Conservation (phyloP, 352 stramenopile species). For the Phytophthora sansomeana region DNA sequence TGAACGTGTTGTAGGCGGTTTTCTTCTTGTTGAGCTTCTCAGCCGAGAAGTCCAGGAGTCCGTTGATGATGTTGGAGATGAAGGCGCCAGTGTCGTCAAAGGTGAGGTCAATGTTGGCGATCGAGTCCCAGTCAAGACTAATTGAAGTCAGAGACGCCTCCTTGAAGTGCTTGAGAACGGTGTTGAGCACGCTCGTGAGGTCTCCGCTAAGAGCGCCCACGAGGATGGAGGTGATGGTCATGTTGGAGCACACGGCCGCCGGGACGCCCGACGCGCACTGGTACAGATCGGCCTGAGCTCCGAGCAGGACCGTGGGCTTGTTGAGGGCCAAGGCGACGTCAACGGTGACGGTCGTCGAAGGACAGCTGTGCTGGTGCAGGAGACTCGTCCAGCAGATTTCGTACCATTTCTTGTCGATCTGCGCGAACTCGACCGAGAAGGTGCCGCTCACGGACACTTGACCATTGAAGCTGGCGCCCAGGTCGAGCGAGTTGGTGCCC, state of each 20-base stretch:
- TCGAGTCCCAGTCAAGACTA: slow-evolving; percentile 48
- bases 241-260: slow-evolving; percentile 50
- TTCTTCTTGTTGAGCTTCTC: slow-evolving; percentile 73
- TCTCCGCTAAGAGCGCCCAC: slow-evolving; percentile 41
- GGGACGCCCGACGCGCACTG: slow-evolving; percentile 38
- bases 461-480: slow-evolving; percentile 51
- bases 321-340: slow-evolving; percentile 46
- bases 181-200: slow-evolving; percentile 44
- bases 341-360: slow-evolving; percentile 39
- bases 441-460: slow-evolving; percentile 44
- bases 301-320: slow-evolving; percentile 38
- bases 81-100: slow-evolving; percentile 50
- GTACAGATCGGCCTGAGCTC: slow-evolving; percentile 44
- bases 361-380: slow-evolving; percentile 49
- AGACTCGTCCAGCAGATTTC: slow-evolving; percentile 63
- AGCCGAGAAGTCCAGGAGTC: slow-evolving; percentile 56
- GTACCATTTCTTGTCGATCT: slow-evolving; percentile 70
- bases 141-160: slow-evolving; percentile 45
- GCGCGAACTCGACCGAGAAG: slow-evolving; percentile 54
- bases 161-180: slow-evolving; percentile 42
- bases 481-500: slow-evolving; percentile 38
- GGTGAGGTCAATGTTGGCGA: slow-evolving; percentile 58
- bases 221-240: slow-evolving; percentile 57
- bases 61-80: slow-evolving; percentile 55
- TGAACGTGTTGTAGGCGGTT: slow-evolving; percentile 58